These are phyloP conservation scores for Cystobasidium tubakii DNA, from an alignment of 768 basidiomycete species.

Conservation along the genomic window DNA sequence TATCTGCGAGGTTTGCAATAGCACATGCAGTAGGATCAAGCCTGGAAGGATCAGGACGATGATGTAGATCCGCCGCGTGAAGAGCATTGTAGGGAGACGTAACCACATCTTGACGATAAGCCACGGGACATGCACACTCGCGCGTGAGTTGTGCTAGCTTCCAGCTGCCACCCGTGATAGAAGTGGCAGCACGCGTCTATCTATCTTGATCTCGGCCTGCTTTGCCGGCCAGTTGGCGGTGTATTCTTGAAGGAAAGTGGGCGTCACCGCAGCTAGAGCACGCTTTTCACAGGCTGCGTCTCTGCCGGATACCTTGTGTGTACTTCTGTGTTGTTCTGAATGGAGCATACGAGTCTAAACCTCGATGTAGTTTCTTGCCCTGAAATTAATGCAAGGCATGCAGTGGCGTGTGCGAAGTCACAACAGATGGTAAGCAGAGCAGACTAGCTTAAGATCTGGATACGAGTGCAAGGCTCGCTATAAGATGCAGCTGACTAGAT, in stretches of 20 bases:
- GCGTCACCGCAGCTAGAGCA: neutral
- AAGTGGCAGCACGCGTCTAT: neutral
- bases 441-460: too few species aligned
- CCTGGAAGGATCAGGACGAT: constrained; percentile 14
- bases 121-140: neutral
- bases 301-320: neutral
- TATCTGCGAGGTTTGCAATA: constrained; percentile 1
- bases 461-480: too few species aligned
- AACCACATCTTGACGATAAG: constrained; percentile 1
- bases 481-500: too few species aligned
- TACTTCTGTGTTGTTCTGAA: neutral
- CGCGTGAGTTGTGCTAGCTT: too few species aligned
- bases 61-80: constrained; percentile 23
- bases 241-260: neutral
- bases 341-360: neutral
- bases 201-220: neutral
- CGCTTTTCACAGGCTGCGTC: neutral
- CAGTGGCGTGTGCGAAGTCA: neutral
- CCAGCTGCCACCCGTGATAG: neutral
- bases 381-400: neutral
- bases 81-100: neutral
- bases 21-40: constrained; percentile 16
- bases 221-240: too few species aligned
- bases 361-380: neutral
- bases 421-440: too few species aligned